Conservation (phyloP, 495 filamentous ascomycete genomes). For the Hypoxylon perforatum region DNA sequence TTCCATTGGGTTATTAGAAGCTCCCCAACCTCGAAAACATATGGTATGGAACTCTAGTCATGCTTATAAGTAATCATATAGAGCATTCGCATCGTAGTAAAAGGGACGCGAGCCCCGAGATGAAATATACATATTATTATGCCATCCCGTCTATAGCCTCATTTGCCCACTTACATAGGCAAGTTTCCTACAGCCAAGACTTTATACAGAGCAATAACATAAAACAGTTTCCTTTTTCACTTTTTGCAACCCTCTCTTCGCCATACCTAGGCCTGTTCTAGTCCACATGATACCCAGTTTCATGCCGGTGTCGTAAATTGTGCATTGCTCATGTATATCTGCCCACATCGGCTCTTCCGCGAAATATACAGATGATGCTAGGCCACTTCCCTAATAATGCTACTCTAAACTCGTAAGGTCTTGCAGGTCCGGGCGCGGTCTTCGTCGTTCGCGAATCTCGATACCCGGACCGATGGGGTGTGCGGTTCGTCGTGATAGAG, state of each 20-base stretch:
- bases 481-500: constrained; percentile 52
- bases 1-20: no score
- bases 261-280: constrained; percentile 8
- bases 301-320: neutral
- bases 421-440: constrained; percentile 48
- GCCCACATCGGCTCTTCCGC: constrained; percentile 8
- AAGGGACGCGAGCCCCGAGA: neutral
- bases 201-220: constrained; percentile 15
- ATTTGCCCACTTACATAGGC: no score
- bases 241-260: constrained; percentile 5
- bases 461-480: constrained; percentile 65
- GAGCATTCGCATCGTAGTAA: neutral
- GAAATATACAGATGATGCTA: constrained; percentile 20
- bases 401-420: constrained; percentile 65
- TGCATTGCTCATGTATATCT: constrained; percentile 1
- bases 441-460: constrained; percentile 57
- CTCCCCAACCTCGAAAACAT: no score
- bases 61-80: neutral
- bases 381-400: constrained; percentile 4
- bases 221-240: neutral
- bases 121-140: constrained; percentile 10
- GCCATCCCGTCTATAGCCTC: constrained; percentile 4
- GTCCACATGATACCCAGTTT: neutral
- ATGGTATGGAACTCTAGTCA: no score
- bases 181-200: neutral